Conservation (phyloP, 345 rosid species). For the Orychophragmus violaceus region DNA sequence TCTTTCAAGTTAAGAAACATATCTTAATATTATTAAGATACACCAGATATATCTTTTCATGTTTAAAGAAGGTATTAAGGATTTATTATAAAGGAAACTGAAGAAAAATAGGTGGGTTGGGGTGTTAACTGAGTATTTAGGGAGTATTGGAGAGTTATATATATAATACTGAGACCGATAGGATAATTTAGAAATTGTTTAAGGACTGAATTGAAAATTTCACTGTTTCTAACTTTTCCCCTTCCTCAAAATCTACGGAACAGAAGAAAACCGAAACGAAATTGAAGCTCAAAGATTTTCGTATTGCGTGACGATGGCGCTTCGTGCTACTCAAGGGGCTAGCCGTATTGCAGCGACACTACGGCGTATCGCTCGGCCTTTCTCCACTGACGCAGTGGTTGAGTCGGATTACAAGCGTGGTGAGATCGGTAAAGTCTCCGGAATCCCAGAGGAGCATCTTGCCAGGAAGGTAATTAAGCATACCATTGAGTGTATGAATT, state of each 20-base stretch:
- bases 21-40: too few species aligned
- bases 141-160: not conserved
- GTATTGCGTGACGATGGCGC: slow-evolving; percentile 42
- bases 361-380: slow-evolving; percentile 35
- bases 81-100: too few species aligned
- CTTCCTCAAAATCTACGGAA: not conserved
- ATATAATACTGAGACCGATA: not conserved
- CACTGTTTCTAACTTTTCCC: not conserved
- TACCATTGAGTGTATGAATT: too few species aligned
- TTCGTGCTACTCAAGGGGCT: slow-evolving; percentile 46
- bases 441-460: slow-evolving; percentile 88
- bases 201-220: not conserved
- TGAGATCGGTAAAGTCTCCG: slow-evolving; percentile 87
- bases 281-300: not conserved
- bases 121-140: not conserved
- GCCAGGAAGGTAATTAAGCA: slow-evolving; percentile 62
- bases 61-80: too few species aligned
- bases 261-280: slow-evolving; percentile 2
- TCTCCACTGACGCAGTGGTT: slow-evolving; percentile 61
- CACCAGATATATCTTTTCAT: too few species aligned
- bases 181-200: not conserved
- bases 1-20: too few species aligned
- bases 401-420: slow-evolving; percentile 71
- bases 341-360: slow-evolving; percentile 28
- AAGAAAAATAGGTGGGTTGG: not conserved